phyloP scores from a whole-genome alignment of 768 basidiomycete genomes.

The Boletus sp. region DNA sequence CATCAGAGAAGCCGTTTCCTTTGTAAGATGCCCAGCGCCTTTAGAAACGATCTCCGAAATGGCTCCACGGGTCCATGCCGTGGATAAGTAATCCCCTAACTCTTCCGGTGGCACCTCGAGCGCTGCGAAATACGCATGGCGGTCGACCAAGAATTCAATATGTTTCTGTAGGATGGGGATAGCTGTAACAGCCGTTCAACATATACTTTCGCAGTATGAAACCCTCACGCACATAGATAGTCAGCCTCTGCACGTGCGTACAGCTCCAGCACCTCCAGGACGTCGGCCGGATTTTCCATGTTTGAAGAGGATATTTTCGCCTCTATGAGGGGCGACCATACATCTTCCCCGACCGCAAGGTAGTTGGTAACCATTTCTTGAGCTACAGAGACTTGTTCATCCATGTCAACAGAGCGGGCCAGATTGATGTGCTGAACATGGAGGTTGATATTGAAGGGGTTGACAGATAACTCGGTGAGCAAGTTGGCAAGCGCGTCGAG shows the following conservation, averaged over 20 bases:
- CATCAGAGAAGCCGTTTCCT: too few species aligned
- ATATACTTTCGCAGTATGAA: constrained; percentile 8
- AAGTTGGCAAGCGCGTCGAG: too few species aligned
- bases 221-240: constrained; percentile 66
- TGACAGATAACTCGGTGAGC: too few species aligned
- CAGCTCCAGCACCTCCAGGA: constrained; percentile 55
- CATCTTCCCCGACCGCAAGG: constrained; percentile 63
- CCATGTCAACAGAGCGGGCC: constrained; percentile 55
- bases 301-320: constrained; percentile 50
- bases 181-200: constrained; percentile 45
- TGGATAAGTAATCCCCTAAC: constrained; percentile 59
- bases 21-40: too few species aligned
- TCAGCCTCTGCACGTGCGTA: constrained; percentile 70
- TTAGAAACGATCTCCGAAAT: too few species aligned
- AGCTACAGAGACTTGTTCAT: constrained; percentile 58
- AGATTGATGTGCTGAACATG: too few species aligned
- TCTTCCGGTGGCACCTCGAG: constrained; percentile 44
- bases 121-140: constrained; percentile 35
- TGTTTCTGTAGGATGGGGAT: constrained; percentile 71
- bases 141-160: constrained; percentile 53
- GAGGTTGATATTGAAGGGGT: too few species aligned
- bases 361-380: constrained; percentile 64
- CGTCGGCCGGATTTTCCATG: constrained; percentile 49
- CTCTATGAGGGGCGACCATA: constrained; percentile 72
- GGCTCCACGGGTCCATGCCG: constrained; percentile 43